Conservation (phyloP, 2,329 filamentous ascomycete species). For the Nothophaeocryptopus gaeumannii region DNA sequence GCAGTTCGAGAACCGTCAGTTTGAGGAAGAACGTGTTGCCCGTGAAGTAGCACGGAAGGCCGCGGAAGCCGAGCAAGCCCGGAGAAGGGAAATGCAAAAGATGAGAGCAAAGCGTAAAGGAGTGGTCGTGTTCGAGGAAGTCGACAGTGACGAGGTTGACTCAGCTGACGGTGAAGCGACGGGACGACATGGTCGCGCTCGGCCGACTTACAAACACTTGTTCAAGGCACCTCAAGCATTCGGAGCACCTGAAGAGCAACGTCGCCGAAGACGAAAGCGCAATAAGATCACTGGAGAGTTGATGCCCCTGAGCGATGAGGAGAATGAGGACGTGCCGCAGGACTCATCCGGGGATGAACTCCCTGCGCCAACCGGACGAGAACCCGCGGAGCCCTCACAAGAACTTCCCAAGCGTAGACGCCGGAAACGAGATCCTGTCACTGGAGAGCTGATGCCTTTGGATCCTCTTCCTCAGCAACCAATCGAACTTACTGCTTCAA, state of each 20-base stretch:
- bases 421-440: conserved; percentile 31
- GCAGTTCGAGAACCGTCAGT: conserved; percentile 33
- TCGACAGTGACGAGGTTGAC: conserved; percentile 9
- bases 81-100: conserved; percentile 11
- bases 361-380: background rate
- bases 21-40: conserved; percentile 29
- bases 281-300: conserved; percentile 31
- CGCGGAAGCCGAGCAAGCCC: conserved; percentile 24
- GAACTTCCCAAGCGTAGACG: conserved; percentile 24
- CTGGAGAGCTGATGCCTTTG: conserved; percentile 30
- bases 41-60: conserved; percentile 20
- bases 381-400: background rate
- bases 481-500: background rate
- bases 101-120: conserved; percentile 24
- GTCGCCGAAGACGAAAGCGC: conserved; percentile 28
- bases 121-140: conserved; percentile 16
- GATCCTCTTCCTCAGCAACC: conserved; percentile 4
- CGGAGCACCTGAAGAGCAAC: conserved; percentile 1
- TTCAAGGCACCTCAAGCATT: conserved; percentile 15
- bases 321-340: conserved; percentile 3
- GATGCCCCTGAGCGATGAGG: conserved; percentile 30
- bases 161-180: conserved; percentile 12
- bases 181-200: conserved; percentile 29
- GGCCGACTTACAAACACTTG: conserved; percentile 34
- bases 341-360: conserved; percentile 15